These are phyloP conservation scores for Suillus bovinus DNA, from an alignment of 768 basidiomycete genomes.

Conservation along the genomic window DNA sequence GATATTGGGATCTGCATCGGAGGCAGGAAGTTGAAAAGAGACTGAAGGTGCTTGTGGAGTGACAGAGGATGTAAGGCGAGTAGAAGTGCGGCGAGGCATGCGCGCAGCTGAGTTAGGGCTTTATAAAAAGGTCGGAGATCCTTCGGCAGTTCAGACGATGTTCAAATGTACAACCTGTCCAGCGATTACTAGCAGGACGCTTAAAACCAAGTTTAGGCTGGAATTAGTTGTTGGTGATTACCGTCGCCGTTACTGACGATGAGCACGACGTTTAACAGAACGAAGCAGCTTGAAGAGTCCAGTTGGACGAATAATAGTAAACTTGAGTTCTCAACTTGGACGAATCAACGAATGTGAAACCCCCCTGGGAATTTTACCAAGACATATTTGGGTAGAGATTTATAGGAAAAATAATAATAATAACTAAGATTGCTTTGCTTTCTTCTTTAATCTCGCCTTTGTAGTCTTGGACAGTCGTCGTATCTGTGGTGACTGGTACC, in stretches of 20 bases:
- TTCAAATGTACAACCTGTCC: conserved; percentile 4
- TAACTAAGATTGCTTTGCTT: conserved; percentile 31
- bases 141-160: conserved; percentile 24
- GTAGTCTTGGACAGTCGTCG: conserved; percentile 61
- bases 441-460: conserved; percentile 52
- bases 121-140: conserved; percentile 41
- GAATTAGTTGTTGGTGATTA: background rate
- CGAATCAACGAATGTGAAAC: conserved; percentile 8
- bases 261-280: background rate
- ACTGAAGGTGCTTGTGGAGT: conserved; percentile 29
- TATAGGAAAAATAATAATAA: conserved; percentile 22
- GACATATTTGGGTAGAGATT: conserved; percentile 18
- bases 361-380: conserved; percentile 17
- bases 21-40: conserved; percentile 26
- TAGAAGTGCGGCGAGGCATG: conserved; percentile 61
- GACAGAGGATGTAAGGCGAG: conserved; percentile 35
- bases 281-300: background rate
- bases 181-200: background rate
- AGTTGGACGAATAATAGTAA: conserved; percentile 2
- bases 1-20: conserved; percentile 41
- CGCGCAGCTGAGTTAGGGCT: conserved; percentile 35
- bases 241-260: conserved; percentile 3
- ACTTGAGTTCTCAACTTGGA: conserved; percentile 4
- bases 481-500: conserved; percentile 54
- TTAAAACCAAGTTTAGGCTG: background rate